Evolutionary conservation across 371 early-diverging fungal genomes (phyloP).

Genomic region (Entomophthora muscae): DNA sequence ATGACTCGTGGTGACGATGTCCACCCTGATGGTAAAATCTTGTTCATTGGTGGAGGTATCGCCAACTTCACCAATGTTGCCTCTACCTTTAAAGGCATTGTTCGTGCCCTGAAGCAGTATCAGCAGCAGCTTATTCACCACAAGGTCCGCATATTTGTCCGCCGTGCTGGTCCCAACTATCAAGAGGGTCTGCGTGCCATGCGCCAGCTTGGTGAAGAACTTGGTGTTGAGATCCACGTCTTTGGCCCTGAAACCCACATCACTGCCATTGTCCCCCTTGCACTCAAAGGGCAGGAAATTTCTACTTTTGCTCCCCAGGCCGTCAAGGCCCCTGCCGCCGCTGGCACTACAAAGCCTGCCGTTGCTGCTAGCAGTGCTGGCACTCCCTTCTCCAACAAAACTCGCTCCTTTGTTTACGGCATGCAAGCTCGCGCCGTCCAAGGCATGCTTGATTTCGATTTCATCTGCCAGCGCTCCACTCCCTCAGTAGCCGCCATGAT

Average conservation of each 20-base stretch:
- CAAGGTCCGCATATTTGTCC: constrained; percentile 83
- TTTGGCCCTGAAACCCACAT: constrained; percentile 96
- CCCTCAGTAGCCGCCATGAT: constrained; percentile 99
- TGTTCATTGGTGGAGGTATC: constrained; percentile 97
- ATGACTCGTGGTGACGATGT: constrained; percentile 73
- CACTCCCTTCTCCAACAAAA: constrained; percentile 78
- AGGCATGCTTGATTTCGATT: constrained; percentile 98
- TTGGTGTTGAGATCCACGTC: constrained; percentile 86
- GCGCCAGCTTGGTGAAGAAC: constrained; percentile 77
- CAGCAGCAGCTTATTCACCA: constrained; percentile 67
- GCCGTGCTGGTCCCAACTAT: constrained; percentile 97
- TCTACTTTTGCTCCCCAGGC: constrained; percentile 36
- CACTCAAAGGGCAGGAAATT: neutral
- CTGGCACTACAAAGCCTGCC: constrained; percentile 11
- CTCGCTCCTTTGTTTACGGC: constrained; percentile 88
- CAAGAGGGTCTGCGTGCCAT: constrained; percentile 94
- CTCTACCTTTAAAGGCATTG: constrained; percentile 95
- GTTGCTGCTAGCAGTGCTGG: no score
- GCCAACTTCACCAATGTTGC: constrained; percentile 99
- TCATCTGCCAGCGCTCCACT: constrained; percentile 83
- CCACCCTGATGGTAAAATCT: constrained; percentile 78
- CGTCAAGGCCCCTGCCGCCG: constrained; percentile 12
- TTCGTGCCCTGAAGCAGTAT: constrained; percentile 84
- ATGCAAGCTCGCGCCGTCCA: constrained; percentile 98
- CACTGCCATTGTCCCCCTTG: constrained; percentile 87